Base-by-base conservation (phyloP, 208 protist species). In the Wallacemonas sp. region DNA sequence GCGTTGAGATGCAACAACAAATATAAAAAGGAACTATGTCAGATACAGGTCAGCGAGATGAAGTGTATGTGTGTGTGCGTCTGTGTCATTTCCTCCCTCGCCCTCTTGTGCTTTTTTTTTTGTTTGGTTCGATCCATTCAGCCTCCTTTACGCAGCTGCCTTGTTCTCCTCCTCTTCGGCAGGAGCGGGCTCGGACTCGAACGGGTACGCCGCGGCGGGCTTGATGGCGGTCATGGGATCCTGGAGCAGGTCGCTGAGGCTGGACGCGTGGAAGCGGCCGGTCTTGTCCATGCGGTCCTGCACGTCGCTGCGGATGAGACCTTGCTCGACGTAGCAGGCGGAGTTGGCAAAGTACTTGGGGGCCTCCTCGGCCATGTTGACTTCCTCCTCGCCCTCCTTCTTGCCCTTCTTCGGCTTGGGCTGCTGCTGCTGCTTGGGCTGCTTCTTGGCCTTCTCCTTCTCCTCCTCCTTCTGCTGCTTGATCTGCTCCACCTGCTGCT, bases 211-310 rank as follows among this genome's bases (percentile, higher is more conserved):
- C 38, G 32, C 38, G 20, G 36, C 57, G 3, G 57, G 48, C 65
- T 70, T 62, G 65, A 70, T 39, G 18, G 39, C 32, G 33, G 63
- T 73, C 64, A 74, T 82, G 71, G 64, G 70, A 57, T 78, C 69
- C 12, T 55, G 18, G 23, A 79, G 45, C 62, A 86, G 67, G 59
- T 86, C 72, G 64, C 75, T 81, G 36, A 86, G 69, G 11, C 55
- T 64, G 69, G 70, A 74, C 18, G 76, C 79, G 41, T 67, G 62
- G 69, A 79, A 86, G 70, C 71, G 71, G 46, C 76, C 72, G 29
- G 76, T 81, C 32, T 65, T 64, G 22, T 67, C 33, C 28, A 77
- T 74, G 45, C 69, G 79, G 33, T 12, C 42, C 48, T 66, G 50
- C 33, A 65, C 54, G 39, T 67, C 59, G 1, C 42, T 16, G 5